Conservation (phyloP, 2,329 filamentous ascomycete genomes). For the Emmonsiellopsis sp. region DNA sequence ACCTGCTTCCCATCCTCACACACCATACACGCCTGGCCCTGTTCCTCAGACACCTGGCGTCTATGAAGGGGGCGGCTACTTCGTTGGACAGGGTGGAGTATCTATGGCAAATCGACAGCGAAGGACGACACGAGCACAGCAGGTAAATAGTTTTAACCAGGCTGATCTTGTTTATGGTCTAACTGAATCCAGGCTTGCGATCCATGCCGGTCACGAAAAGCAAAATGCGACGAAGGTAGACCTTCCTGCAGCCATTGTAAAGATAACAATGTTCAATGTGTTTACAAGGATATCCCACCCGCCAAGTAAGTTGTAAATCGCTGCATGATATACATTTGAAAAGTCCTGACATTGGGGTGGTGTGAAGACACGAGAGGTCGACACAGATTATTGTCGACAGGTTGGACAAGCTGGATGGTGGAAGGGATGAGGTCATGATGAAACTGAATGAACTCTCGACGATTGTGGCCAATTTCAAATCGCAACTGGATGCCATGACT, state of each 20-base stretch:
- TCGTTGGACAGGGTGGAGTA: slow-evolving; percentile 18
- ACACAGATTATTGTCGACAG: slow-evolving; percentile 30
- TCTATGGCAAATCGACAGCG: slow-evolving; percentile 26
- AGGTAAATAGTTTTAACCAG: slow-evolving; percentile 20
- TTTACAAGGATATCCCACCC: slow-evolving; percentile 82
- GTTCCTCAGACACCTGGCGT: slow-evolving; percentile 21
- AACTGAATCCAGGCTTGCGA: slow-evolving; percentile 65
- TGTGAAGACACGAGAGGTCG: slow-evolving; percentile 30
- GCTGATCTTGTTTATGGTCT: background rate
- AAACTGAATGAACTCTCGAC: slow-evolving; percentile 1
- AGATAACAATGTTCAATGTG: slow-evolving; percentile 74
- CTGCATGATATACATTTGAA: background rate
- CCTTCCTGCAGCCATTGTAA: slow-evolving; percentile 77
- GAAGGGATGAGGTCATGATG: background rate
- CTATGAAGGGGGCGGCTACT: slow-evolving; percentile 23
- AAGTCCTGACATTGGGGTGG: background rate
- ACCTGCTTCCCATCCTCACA: slow-evolving; percentile 16
- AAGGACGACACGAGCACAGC: slow-evolving; percentile 31
- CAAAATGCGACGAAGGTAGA: slow-evolving; percentile 81
- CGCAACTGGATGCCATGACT: background rate
- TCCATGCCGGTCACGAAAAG: slow-evolving; percentile 76
- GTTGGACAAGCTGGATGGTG: slow-evolving; percentile 21
- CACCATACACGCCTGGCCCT: slow-evolving; percentile 1
- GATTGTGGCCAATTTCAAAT: slow-evolving; percentile 2
- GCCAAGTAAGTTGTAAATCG: slow-evolving; percentile 61